These are phyloP conservation scores for Sporothrix pallida DNA, from an alignment of 2,329 filamentous ascomycete species.

Conservation along the genomic window DNA sequence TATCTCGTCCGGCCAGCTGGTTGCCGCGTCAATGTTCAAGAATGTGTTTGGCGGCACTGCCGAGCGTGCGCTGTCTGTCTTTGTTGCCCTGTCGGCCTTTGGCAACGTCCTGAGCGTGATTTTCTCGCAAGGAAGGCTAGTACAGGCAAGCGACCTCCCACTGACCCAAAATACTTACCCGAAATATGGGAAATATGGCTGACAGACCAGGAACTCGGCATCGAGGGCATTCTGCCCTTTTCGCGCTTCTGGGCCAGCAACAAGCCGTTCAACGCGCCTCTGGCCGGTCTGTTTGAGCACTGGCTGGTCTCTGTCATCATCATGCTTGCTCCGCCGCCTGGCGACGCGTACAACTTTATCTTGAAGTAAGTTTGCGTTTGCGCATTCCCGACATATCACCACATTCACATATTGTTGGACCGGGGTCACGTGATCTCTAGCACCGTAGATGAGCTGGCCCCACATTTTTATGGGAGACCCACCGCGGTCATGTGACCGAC, in stretches of 20 bases:
- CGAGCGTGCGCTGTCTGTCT: constrained; percentile 66
- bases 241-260: constrained; percentile 68
- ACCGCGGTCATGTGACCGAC: too few species aligned
- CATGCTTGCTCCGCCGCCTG: constrained; percentile 70
- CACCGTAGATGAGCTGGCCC: too few species aligned
- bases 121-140: constrained; percentile 70
- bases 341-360: constrained; percentile 69
- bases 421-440: too few species aligned
- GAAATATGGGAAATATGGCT: too few species aligned
- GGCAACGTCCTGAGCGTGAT: constrained; percentile 72
- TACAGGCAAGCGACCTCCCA: constrained; percentile 40
- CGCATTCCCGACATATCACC: too few species aligned
- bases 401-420: too few species aligned
- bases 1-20: constrained; percentile 55
- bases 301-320: constrained; percentile 69
- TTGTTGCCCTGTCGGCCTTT: constrained; percentile 70
- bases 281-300: constrained; percentile 66
- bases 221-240: constrained; percentile 69
- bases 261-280: constrained; percentile 66
- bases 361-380: constrained; percentile 59
- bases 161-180: too few species aligned
- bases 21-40: constrained; percentile 61
- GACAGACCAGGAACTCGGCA: constrained; percentile 62
- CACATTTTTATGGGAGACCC: too few species aligned
- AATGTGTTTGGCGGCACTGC: constrained; percentile 61